phyloP scores from a whole-genome alignment of 2,329 filamentous ascomycete genomes.

The Trichoderma koningii region DNA sequence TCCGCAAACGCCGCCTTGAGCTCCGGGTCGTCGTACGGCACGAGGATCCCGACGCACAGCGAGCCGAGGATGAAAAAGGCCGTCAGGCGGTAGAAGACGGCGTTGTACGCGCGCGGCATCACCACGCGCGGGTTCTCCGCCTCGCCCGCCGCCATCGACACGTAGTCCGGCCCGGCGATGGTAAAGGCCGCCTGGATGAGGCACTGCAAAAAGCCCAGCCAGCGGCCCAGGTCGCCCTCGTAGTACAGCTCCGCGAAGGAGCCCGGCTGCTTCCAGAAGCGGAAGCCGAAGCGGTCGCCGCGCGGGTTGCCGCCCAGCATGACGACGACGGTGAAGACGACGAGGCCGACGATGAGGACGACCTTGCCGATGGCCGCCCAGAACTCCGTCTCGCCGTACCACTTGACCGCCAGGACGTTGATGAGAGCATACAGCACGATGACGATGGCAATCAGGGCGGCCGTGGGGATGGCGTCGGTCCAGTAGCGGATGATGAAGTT shows the following conservation, averaged over 20 bases:
- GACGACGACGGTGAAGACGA: slow-evolving; percentile 76
- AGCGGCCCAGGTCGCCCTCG: slow-evolving; percentile 67
- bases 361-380: slow-evolving; percentile 72
- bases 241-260: slow-evolving; percentile 69
- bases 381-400: slow-evolving; percentile 78
- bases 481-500: slow-evolving; percentile 65
- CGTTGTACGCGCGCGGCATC: slow-evolving; percentile 74
- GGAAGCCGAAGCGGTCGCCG: slow-evolving; percentile 71
- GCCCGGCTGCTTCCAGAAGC: slow-evolving; percentile 66
- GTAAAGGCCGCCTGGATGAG: slow-evolving; percentile 71
- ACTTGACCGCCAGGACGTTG: slow-evolving; percentile 73
- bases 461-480: slow-evolving; percentile 61
- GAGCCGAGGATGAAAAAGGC: slow-evolving; percentile 76
- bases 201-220: slow-evolving; percentile 75
- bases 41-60: slow-evolving; percentile 69
- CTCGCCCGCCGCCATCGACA: slow-evolving; percentile 70
- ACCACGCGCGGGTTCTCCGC: slow-evolving; percentile 68
- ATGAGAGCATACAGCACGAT: slow-evolving; percentile 53
- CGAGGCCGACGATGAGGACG: slow-evolving; percentile 68
- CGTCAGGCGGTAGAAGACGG: slow-evolving; percentile 76
- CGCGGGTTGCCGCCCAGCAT: slow-evolving; percentile 82
- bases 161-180: slow-evolving; percentile 68
- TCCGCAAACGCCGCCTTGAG: slow-evolving; percentile 61
- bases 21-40: slow-evolving; percentile 67
- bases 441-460: slow-evolving; percentile 61